Evolutionary conservation across 257 asterid genomes (phyloP).

Genomic region (Penstemon eatonii): DNA sequence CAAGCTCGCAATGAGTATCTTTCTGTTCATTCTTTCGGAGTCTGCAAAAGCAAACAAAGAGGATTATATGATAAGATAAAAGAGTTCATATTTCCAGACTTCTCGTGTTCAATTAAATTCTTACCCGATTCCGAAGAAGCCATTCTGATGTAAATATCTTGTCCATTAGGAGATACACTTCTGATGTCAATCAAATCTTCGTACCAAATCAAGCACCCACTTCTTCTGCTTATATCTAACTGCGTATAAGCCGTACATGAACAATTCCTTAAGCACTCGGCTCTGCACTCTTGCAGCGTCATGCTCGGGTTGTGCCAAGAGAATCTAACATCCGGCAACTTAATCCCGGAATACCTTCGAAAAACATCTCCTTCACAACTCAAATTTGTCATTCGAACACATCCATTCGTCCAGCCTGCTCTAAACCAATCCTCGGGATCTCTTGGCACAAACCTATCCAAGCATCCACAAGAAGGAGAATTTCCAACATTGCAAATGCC

Average conservation of each 20-base stretch:
- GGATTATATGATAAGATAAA: neutral
- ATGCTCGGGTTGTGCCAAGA: conserved; percentile 28
- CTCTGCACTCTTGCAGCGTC: conserved; percentile 37
- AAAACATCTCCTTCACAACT: conserved; percentile 33
- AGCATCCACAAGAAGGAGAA: conserved; percentile 44
- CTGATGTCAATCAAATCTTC: conserved; percentile 43
- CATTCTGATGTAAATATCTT: conserved; percentile 38
- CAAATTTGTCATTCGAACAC: conserved; percentile 28
- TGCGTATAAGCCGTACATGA: conserved; percentile 44
- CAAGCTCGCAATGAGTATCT: conserved; percentile 10
- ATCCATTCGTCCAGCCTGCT: conserved; percentile 32
- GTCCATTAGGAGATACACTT: conserved; percentile 16
- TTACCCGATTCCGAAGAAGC: conserved; percentile 36
- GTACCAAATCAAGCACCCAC: conserved; percentile 47
- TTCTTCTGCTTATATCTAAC: conserved; percentile 27
- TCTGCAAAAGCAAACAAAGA: neutral
- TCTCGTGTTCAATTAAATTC: neutral
- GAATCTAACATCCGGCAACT: conserved; percentile 37
- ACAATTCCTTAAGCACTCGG: conserved; percentile 39
- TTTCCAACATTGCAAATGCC: conserved; percentile 34
- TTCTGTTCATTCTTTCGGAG: conserved; percentile 3
- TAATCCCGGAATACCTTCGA: conserved; percentile 26
- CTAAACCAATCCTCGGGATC: conserved; percentile 19
- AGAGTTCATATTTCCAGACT: neutral
- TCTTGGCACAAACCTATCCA: conserved; percentile 30